Evolutionary conservation across 2,329 filamentous ascomycete species (phyloP).

Genomic region (Paecilomyces variotii): DNA sequence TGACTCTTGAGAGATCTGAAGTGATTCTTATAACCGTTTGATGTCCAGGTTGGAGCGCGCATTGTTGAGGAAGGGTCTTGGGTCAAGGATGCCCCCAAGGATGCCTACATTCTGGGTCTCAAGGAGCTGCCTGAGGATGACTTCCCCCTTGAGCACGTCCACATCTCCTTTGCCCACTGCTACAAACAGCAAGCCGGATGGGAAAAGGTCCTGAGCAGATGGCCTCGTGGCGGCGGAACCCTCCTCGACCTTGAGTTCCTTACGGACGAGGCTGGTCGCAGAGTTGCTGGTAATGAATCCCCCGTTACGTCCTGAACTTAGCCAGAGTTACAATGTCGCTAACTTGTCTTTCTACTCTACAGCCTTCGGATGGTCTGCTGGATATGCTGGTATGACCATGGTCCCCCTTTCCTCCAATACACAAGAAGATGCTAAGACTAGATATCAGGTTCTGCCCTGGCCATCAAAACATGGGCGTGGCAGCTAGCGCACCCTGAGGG

Average conservation of each 20-base stretch:
- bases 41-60: conserved; percentile 51
- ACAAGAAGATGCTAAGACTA: conserved; percentile 5
- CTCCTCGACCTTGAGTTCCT: conserved; percentile 86
- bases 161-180: conserved; percentile 65
- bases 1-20: not conserved
- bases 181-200: conserved; percentile 73
- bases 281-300: conserved; percentile 28
- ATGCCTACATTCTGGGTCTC: conserved; percentile 65
- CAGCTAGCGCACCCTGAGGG: conserved; percentile 64
- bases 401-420: not conserved
- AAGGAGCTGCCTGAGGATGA: conserved; percentile 71
- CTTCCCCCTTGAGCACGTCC: conserved; percentile 62
- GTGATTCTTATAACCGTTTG: conserved; percentile 41
- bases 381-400: conserved; percentile 51
- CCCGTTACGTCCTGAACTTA: not conserved
- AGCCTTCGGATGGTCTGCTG: conserved; percentile 58
- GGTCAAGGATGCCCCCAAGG: conserved; percentile 54
- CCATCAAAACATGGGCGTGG: conserved; percentile 73
- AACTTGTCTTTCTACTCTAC: conserved; percentile 3
- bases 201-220: conserved; percentile 71
- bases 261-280: conserved; percentile 60
- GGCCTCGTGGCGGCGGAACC: conserved; percentile 65
- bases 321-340: not conserved
- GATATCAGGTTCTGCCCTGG: conserved; percentile 55
- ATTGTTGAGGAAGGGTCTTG: conserved; percentile 61